Conservation (phyloP, 208 protist genomes). For the Strigomonas galati region DNA sequence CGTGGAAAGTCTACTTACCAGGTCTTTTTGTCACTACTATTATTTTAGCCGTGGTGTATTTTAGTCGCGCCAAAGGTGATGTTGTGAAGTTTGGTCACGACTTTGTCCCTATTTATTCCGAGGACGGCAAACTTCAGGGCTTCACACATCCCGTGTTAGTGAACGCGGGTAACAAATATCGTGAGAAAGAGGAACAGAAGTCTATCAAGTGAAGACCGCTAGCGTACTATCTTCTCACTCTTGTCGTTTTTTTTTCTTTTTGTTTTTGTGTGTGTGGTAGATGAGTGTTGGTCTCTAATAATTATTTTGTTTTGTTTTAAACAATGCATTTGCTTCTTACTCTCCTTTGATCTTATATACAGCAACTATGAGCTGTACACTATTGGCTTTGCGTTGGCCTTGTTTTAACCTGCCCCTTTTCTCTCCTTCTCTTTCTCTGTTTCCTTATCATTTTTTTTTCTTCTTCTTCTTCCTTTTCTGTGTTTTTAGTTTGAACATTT, state of each 20-base stretch:
- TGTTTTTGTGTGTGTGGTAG: not conserved
- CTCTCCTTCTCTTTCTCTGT: not conserved
- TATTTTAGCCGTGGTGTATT: constrained; percentile 63
- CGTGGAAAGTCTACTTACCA: constrained; percentile 79
- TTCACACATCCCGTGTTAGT: constrained; percentile 87
- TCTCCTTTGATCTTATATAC: too few species aligned
- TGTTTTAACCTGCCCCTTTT: not conserved
- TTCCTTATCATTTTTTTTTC: not conserved
- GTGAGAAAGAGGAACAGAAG: constrained; percentile 44
- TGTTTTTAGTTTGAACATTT: constrained; percentile 8
- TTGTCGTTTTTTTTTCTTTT: not conserved
- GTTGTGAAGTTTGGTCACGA: constrained; percentile 83
- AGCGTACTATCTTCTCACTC: not conserved
- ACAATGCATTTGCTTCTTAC: not conserved
- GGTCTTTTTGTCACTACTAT: constrained; percentile 68
- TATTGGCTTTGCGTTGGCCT: too few species aligned
- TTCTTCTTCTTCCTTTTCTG: constrained; percentile 13
- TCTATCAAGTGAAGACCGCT: not conserved
- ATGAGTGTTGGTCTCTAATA: not conserved
- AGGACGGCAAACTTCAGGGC: constrained; percentile 81
- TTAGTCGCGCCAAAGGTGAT: constrained; percentile 47
- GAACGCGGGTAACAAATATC: constrained; percentile 67
- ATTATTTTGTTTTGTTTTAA: constrained; percentile 2
- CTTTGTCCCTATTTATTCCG: constrained; percentile 85
- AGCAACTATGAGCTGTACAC: not conserved